Percentiles rank a stretch among this genome's conserved stretches.
phyloP scores from a whole-genome alignment of 192 early-diverging fungal genomes.

The Spinellus fusiger region DNA sequence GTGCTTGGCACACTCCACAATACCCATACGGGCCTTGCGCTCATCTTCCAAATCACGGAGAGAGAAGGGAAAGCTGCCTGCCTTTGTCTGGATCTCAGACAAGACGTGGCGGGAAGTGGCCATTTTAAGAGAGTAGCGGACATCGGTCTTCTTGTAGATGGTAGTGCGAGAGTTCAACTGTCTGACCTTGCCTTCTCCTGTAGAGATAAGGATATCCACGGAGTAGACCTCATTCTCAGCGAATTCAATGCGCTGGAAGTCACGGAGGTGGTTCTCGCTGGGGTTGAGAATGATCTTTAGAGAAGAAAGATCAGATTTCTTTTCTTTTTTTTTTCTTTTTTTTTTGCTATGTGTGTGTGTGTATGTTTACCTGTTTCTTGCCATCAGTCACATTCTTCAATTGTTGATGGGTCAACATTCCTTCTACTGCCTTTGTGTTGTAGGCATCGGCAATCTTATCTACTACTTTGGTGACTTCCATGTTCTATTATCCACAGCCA shows the following conservation, averaged over 20 bases:
- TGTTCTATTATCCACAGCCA: conserved; percentile 45
- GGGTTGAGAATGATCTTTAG: conserved; percentile 84
- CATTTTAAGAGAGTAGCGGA: conserved; percentile 83
- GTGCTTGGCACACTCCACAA: conserved; percentile 84
- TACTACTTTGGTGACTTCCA: conserved; percentile 69
- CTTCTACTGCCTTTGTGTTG: conserved; percentile 85
- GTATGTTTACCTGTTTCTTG: conserved; percentile 58
- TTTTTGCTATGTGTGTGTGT: background rate
- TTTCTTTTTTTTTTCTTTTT: background rate
- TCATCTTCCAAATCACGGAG: conserved; percentile 83
- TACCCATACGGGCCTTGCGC: conserved; percentile 87
- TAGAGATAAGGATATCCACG: conserved; percentile 83
- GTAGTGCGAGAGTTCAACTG: conserved; percentile 71
- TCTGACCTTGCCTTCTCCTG: conserved; percentile 83
- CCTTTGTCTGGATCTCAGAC: conserved; percentile 69
- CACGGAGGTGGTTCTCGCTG: conserved; percentile 63
- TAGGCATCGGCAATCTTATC: conserved; percentile 76
- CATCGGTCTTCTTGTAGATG: conserved; percentile 84
- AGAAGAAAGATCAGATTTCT: background rate
- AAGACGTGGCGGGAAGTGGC: conserved; percentile 70
- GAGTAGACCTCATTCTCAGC: conserved; percentile 90
- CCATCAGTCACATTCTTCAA: conserved; percentile 85
- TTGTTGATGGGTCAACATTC: conserved; percentile 86
- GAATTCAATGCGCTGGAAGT: conserved; percentile 62
- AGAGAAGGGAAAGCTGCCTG: conserved; percentile 85